These are phyloP conservation scores for Pseudocercospora cruenta DNA, from an alignment of 2,329 filamentous ascomycete species.

Conservation along the genomic window DNA sequence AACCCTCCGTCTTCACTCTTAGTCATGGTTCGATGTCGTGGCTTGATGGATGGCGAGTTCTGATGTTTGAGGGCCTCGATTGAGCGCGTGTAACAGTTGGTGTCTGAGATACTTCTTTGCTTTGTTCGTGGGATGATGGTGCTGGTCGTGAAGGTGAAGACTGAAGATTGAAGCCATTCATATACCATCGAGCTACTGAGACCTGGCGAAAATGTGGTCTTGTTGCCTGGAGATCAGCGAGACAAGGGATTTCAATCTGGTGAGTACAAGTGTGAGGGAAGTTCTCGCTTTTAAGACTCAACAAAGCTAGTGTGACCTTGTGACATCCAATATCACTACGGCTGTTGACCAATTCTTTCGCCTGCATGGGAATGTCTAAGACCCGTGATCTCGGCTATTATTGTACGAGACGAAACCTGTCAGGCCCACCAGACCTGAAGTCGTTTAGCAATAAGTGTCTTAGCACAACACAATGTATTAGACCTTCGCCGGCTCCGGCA, in stretches of 20 bases:
- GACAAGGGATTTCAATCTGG: neutral
- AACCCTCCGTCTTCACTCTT: too few species aligned
- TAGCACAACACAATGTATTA: too few species aligned
- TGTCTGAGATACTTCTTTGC: too few species aligned
- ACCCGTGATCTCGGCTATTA: neutral
- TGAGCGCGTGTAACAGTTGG: too few species aligned
- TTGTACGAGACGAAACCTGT: neutral
- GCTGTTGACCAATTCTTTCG: neutral
- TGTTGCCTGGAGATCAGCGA: neutral
- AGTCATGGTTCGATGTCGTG: too few species aligned
- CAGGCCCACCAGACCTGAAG: too few species aligned
- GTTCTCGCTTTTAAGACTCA: neutral
- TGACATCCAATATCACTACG: neutral
- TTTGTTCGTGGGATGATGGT: too few species aligned
- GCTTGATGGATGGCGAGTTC: too few species aligned
- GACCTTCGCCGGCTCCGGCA: conserved; percentile 13
- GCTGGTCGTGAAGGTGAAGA: neutral
- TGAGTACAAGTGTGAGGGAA: neutral
- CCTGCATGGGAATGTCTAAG: neutral
- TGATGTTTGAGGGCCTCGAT: too few species aligned
- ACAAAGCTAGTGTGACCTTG: neutral
- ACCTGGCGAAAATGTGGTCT: neutral
- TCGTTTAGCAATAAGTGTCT: too few species aligned
- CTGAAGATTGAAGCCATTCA: neutral
- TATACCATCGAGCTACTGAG: neutral